Evolutionary conservation across 2,329 filamentous ascomycete genomes (phyloP).

Genomic region (Curvularia sp.): DNA sequence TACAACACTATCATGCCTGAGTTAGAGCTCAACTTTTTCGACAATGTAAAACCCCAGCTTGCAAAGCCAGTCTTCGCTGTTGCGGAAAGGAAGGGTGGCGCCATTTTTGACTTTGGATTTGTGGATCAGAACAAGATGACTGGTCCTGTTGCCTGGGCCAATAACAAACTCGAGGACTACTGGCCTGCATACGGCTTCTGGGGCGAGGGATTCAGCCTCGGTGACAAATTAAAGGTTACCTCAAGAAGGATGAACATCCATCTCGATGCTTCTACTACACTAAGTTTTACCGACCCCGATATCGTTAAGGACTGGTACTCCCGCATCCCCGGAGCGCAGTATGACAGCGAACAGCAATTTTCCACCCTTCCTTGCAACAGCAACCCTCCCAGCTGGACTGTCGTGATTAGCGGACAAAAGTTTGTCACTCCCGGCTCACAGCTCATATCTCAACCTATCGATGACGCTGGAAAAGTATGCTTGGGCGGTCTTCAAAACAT

Average conservation of each 20-base stretch:
- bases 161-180: not conserved
- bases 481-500: conserved; percentile 2
- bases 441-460: not conserved
- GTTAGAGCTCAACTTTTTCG: not conserved
- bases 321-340: not conserved
- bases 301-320: not conserved
- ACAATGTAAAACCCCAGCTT: not conserved
- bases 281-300: not conserved
- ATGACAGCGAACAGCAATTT: not conserved
- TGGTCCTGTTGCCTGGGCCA: not conserved
- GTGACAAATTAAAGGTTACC: not conserved
- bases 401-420: not conserved
- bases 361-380: not conserved
- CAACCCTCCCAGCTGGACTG: not conserved
- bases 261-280: not conserved
- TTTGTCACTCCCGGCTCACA: not conserved
- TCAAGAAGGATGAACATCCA: not conserved
- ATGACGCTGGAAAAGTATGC: not conserved
- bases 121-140: not conserved
- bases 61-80: not conserved
- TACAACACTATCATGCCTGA: not conserved
- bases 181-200: not conserved
- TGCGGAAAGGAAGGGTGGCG: not conserved
- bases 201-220: not conserved
- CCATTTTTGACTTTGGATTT: conserved; percentile 4